A percentile compares a stretch with the other conserved stretches of the same genome.
Conservation (phyloP, 2,329 filamentous ascomycete genomes). For the Xylariomycetidae sp. region DNA sequence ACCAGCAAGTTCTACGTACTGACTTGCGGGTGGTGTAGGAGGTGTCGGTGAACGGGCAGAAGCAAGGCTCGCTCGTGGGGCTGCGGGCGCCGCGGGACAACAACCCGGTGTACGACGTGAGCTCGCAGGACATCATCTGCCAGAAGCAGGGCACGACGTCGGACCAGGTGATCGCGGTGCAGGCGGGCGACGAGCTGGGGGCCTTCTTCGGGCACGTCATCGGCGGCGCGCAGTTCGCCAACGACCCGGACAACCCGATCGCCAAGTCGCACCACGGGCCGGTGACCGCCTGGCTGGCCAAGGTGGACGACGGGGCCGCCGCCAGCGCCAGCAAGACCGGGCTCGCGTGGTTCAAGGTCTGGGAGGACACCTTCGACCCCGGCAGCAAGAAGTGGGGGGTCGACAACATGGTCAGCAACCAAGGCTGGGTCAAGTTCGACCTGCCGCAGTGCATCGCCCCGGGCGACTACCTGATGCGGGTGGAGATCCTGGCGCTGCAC, state of each 20-base stretch:
- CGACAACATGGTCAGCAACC: conserved; percentile 35
- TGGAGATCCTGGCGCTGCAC: conserved; percentile 49
- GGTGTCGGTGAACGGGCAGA: conserved; percentile 41
- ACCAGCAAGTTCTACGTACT: not conserved
- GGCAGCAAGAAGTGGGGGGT: conserved; percentile 41
- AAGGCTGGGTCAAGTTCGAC: conserved; percentile 42
- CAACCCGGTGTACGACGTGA: conserved; percentile 46
- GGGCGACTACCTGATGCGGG: conserved; percentile 49
- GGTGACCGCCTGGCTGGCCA: conserved; percentile 46
- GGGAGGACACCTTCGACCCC: conserved; percentile 40
- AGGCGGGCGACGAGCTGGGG: conserved; percentile 45
- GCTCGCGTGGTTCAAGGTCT: conserved; percentile 50
- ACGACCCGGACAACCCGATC: conserved; percentile 48
- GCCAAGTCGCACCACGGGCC: conserved; percentile 50
- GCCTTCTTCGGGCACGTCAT: conserved; percentile 49
- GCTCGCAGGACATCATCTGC: conserved; percentile 42
- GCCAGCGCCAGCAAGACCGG: conserved; percentile 34
- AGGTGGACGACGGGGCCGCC: conserved; percentile 47
- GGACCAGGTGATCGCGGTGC: conserved; percentile 38
- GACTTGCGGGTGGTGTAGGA: conserved; percentile 23
- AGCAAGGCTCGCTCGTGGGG: conserved; percentile 36
- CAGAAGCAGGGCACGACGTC: conserved; percentile 38
- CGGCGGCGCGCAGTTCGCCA: conserved; percentile 43
- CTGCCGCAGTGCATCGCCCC: conserved; percentile 45
- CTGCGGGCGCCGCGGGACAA: conserved; percentile 45